Percentiles rank a stretch among this genome's conserved stretches.
These are phyloP conservation scores for Botrytis hyacinthi DNA, from an alignment of 2,329 filamentous ascomycete species.

Conservation along the genomic window DNA sequence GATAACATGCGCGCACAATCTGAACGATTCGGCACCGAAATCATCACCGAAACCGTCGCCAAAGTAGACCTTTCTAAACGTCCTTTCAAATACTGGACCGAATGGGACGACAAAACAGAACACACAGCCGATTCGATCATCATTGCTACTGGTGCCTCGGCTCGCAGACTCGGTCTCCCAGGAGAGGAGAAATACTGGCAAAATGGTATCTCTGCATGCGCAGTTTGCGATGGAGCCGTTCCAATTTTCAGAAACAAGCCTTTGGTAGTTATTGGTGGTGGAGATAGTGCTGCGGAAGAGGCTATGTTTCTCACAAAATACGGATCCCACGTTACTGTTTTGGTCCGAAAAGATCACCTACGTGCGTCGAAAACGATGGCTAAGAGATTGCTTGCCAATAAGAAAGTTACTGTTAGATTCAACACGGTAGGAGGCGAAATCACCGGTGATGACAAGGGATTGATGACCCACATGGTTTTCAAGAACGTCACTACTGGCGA, in stretches of 20 bases:
- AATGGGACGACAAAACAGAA: slow-evolving; percentile 77
- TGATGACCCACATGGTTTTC: slow-evolving; percentile 86
- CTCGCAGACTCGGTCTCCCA: slow-evolving; percentile 73
- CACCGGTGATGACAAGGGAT: slow-evolving; percentile 76
- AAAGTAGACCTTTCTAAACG: slow-evolving; percentile 79
- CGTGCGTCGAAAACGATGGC: slow-evolving; percentile 92
- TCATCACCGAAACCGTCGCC: slow-evolving; percentile 88
- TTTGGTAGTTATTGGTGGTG: slow-evolving; percentile 91
- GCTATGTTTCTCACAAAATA: slow-evolving; percentile 98
- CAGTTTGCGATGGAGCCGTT: slow-evolving; percentile 94
- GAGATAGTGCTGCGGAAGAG: slow-evolving; percentile 96
- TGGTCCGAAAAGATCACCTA: slow-evolving; percentile 83
- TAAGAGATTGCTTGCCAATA: slow-evolving; percentile 73
- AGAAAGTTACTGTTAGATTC: slow-evolving; percentile 88
- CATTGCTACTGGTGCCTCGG: slow-evolving; percentile 92
- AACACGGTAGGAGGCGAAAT: slow-evolving; percentile 81
- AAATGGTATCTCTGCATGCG: slow-evolving; percentile 92
- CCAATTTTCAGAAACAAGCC: slow-evolving; percentile 98
- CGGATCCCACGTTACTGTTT: slow-evolving; percentile 87
- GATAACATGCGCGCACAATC: slow-evolving; percentile 93
- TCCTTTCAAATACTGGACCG: slow-evolving; percentile 92
- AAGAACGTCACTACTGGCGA: slow-evolving; percentile 74
- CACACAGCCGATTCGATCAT: slow-evolving; percentile 92
- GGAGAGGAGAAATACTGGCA: slow-evolving; percentile 98
- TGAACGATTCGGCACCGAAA: slow-evolving; percentile 84